Evolutionary conservation across 768 basidiomycete species (phyloP).

Genomic region (Boletus edulis): DNA sequence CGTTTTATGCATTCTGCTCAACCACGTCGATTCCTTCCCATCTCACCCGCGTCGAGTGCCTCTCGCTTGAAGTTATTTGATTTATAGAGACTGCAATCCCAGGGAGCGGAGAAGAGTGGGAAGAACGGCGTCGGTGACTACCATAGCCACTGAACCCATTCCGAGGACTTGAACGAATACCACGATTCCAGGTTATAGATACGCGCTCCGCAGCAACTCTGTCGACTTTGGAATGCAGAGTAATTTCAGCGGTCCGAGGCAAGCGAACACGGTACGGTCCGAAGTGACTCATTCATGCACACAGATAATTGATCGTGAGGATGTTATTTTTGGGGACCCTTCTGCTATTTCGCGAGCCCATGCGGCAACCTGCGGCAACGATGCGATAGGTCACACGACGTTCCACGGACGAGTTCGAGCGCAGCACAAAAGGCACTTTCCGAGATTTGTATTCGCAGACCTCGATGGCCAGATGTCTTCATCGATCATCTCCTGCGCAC

Average conservation of each 20-base stretch:
- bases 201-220: not conserved
- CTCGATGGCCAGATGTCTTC: not conserved
- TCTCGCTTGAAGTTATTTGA: not conserved
- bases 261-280: not conserved
- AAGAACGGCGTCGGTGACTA: not conserved
- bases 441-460: not conserved
- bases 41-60: not conserved
- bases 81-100: not conserved
- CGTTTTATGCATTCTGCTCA: no score
- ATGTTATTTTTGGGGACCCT: not conserved
- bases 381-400: not conserved
- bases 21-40: not conserved
- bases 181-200: not conserved
- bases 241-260: not conserved
- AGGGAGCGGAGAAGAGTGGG: not conserved
- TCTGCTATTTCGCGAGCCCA: not conserved
- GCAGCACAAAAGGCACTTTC: not conserved
- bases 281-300: not conserved
- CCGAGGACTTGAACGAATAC: not conserved
- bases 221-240: slow-evolving; percentile 1
- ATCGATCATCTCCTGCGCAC: not conserved
- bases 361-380: not conserved
- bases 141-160: not conserved
- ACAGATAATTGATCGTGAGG: not conserved
- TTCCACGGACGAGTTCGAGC: not conserved